Conservation (phyloP, 2,329 filamentous ascomycete genomes). For the Xylariaceae sp. region DNA sequence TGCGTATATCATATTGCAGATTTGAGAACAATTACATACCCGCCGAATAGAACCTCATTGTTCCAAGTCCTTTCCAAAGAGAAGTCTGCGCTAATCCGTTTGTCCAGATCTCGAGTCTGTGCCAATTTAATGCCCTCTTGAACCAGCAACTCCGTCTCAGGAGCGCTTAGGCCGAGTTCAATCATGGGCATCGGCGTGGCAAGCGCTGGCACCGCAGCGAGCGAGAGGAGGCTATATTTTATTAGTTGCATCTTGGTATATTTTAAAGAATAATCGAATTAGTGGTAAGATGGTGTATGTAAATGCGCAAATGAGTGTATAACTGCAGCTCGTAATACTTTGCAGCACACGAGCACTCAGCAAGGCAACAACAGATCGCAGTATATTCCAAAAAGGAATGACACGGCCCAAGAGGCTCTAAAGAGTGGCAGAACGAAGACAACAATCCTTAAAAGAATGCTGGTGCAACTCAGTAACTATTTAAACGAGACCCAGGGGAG, state of each 20-base stretch:
- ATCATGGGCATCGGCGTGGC: slow-evolving; percentile 8
- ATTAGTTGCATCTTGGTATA: slow-evolving; percentile 3
- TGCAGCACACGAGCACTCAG: too few species aligned
- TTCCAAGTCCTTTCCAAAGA: slow-evolving; percentile 12
- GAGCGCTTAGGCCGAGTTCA: slow-evolving; percentile 6
- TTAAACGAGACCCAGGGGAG: too few species aligned
- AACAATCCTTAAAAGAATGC: too few species aligned
- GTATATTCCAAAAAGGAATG: too few species aligned
- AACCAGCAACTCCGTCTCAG: slow-evolving; percentile 11
- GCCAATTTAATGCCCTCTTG: slow-evolving; percentile 13
- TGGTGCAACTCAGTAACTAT: too few species aligned
- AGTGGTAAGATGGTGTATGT: not conserved
- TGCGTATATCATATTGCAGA: not conserved
- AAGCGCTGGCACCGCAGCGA: not conserved
- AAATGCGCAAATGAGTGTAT: not conserved
- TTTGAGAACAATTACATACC: too few species aligned
- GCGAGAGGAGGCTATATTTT: not conserved
- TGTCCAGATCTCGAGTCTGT: slow-evolving; percentile 12
- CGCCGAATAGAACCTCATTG: slow-evolving; percentile 15
- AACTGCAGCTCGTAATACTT: not conserved
- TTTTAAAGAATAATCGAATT: not conserved
- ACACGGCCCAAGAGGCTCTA: too few species aligned
- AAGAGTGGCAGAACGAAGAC: too few species aligned
- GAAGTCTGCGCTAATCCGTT: slow-evolving; percentile 11
- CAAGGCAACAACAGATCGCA: too few species aligned